Conservation (phyloP, 257 asterid genomes). For the Osmanthus fragrans region DNA sequence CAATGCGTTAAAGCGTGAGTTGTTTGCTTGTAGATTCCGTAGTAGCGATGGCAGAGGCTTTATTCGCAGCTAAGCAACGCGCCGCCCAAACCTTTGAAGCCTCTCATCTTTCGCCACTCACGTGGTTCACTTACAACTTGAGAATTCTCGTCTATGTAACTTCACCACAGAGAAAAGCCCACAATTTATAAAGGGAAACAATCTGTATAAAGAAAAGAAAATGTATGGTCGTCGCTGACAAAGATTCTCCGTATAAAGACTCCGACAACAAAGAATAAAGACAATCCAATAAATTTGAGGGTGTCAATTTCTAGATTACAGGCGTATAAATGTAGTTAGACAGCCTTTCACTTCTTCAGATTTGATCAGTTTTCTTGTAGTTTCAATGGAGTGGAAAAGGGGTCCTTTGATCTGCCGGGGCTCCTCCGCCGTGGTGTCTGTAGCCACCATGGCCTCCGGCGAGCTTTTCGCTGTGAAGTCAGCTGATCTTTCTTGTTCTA, state of each 20-base stretch:
- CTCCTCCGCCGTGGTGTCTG: constrained; percentile 66
- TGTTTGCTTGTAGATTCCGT: constrained; percentile 23
- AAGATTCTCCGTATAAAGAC: constrained; percentile 39
- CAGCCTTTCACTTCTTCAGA: background rate
- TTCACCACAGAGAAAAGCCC: background rate
- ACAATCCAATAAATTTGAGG: constrained; percentile 22
- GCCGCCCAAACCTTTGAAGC: constrained; percentile 33
- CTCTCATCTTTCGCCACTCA: constrained; percentile 40
- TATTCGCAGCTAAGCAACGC: constrained; percentile 23
- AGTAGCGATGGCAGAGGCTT: constrained; percentile 33
- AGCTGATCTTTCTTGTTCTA: constrained; percentile 43
- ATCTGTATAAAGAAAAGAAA: background rate
- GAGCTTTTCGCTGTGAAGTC: constrained; percentile 74
- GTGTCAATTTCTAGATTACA: constrained; percentile 29
- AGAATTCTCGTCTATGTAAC: background rate
- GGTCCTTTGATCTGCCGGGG: constrained; percentile 83
- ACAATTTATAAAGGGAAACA: too few relatives aligned
- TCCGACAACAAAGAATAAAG: constrained; percentile 33
- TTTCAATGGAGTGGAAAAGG: constrained; percentile 66
- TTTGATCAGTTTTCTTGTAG: background rate
- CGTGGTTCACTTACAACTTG: constrained; percentile 29
- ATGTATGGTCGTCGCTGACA: constrained; percentile 37
- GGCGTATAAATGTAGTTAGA: constrained; percentile 21
- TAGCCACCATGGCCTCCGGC: constrained; percentile 52
- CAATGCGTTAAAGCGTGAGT: constrained; percentile 19